Evolutionary conservation across 805 yeast species (phyloP), one percentile per base, ranked within the genome.

Genomic region (Lipomyces sp.): DNA sequence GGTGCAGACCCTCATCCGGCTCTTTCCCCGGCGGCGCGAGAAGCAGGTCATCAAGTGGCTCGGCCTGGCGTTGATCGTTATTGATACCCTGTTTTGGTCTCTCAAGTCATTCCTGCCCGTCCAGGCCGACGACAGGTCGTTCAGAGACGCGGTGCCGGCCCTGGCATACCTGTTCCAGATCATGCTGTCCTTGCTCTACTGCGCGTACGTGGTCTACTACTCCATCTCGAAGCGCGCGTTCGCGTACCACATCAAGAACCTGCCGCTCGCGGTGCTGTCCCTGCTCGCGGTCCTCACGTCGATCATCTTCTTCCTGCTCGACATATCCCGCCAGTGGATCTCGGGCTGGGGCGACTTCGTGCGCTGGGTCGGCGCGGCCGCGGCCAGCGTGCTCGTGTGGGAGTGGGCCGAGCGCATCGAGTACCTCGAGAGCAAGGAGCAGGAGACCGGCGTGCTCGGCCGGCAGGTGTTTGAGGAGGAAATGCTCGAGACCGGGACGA

Each of bases 341-440:
- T 70, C 71, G n/a, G 71, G 71, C 13, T 77, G 84, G 73, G 73
- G 84, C 62, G 65, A 75, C 0, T 68, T 71, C 28, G 68, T 77
- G 3, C 60, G 74, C 11, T 70, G 76, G 2, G 72, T 81, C 36
- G 60, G 79, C 4, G 76, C 77, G 42, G 71, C 80, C 14, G 71
- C 79, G 32, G 66, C 80, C 3, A 68, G 76, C 16, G 77, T 82
- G 1, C 70, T 79, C 22, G 72, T 80, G 1, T 82, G 86, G 84
- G 87, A 83, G 65, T 80, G 87, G 83, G 65, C 81, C 8, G 77
- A 71, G 59, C 74, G 79, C 39, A 79, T 81, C 37, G 75, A 77
- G 55, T 61, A 71, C 16, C 62, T 77, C 38, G 83, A 80, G 54
- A 71, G 74, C 53, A 65, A 73, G 29, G 64, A 70, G 26, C 87